A percentile compares a stretch with the other conserved stretches of the same genome.
Evolutionary conservation across 805 yeast genomes (phyloP).

Genomic region (Blastobotrys americana): DNA sequence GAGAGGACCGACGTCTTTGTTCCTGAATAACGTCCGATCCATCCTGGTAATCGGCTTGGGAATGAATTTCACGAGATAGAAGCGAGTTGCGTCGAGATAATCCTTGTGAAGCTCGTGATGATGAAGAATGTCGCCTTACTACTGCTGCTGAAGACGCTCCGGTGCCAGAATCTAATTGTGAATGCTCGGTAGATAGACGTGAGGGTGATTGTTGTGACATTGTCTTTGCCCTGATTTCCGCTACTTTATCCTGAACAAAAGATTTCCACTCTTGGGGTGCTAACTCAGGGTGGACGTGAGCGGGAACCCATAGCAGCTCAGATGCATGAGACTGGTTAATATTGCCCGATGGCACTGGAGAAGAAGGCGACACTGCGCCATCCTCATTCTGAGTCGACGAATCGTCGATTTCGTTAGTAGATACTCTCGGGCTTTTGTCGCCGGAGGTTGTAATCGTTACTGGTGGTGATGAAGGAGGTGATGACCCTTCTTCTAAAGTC

Average conservation of each 20-base stretch:
- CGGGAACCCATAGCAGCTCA: slow-evolving; percentile 85
- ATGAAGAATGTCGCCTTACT: neutral
- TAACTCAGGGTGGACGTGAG: slow-evolving; percentile 86
- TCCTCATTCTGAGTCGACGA: neutral
- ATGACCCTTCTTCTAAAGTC: neutral
- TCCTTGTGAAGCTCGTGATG: neutral
- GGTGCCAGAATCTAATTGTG: slow-evolving; percentile 1
- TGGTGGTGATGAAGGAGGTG: slow-evolving; percentile 7
- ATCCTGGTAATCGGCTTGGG: slow-evolving; percentile 28
- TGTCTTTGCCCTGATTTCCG: slow-evolving; percentile 27
- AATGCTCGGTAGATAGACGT: slow-evolving; percentile 9
- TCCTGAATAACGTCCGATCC: slow-evolving; percentile 29
- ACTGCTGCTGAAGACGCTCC: slow-evolving; percentile 3
- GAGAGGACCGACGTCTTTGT: slow-evolving; percentile 15
- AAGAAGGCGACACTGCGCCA: neutral
- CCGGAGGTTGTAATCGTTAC: neutral
- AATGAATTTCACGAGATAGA: slow-evolving; percentile 30
- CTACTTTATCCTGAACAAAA: slow-evolving; percentile 34
- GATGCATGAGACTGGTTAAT: slow-evolving; percentile 18
- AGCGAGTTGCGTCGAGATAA: slow-evolving; percentile 24
- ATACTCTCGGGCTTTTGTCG: neutral
- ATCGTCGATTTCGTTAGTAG: neutral
- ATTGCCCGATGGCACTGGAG: slow-evolving; percentile 5
- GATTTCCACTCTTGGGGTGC: slow-evolving; percentile 71
- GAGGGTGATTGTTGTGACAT: neutral